Evolutionary conservation across 495 filamentous ascomycete species (phyloP).

Genomic region (Clavariopsis aquatica): DNA sequence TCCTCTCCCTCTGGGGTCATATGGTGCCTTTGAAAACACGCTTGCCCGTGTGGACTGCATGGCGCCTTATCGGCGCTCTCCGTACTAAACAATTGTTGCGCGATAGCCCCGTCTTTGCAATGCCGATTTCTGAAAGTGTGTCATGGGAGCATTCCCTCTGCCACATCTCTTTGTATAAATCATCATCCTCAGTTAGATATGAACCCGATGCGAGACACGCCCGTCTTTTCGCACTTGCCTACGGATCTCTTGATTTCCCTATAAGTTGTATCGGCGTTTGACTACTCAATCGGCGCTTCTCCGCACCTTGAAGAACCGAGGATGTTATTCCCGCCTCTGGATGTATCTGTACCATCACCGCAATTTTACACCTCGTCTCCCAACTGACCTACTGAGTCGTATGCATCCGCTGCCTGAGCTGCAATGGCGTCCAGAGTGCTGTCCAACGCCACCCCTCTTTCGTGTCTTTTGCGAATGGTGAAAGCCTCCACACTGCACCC

Average conservation of each 20-base stretch:
- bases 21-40: no score
- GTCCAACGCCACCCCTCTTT: background rate
- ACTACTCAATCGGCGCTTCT: background rate
- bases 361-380: background rate
- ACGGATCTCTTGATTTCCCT: background rate
- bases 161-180: background rate
- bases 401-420: background rate
- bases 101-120: no score
- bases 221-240: background rate
- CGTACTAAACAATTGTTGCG: no score
- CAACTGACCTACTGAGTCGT: background rate
- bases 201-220: no score
- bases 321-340: slow-evolving; percentile 18
- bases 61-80: no score
- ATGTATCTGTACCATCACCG: background rate
- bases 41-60: no score
- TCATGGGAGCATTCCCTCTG: background rate
- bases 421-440: slow-evolving; percentile 6
- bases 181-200: no score
- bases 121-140: no score
- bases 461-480: background rate
- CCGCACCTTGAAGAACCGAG: slow-evolving; percentile 11
- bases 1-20: no score
- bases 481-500: background rate
- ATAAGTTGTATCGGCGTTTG: background rate